A percentile compares a stretch with the other conserved stretches of the same genome.
These are phyloP conservation scores for Arctium minus DNA, from an alignment of 129 eudicot genomes.

Conservation along the genomic window DNA sequence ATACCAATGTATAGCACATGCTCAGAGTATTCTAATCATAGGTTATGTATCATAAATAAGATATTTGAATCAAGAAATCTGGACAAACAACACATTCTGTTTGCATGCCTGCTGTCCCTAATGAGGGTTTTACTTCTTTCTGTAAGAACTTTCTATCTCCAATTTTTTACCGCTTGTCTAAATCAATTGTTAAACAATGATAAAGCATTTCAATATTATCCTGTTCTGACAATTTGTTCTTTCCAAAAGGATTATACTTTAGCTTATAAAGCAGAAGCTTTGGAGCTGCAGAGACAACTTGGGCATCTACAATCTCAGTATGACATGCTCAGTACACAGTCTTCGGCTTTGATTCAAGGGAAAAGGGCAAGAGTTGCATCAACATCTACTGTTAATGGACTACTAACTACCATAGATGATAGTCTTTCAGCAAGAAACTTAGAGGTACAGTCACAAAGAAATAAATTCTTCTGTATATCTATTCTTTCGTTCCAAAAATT, in stretches of 20 bases:
- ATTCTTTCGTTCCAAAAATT: constrained; percentile 1
- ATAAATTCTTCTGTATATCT: not conserved
- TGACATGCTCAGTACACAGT: constrained; percentile 89
- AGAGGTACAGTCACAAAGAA: constrained; percentile 47
- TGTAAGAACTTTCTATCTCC: not conserved
- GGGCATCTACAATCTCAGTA: constrained; percentile 76
- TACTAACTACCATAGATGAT: constrained; percentile 68
- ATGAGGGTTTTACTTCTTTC: not conserved
- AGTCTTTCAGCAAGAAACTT: constrained; percentile 80
- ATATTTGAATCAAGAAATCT: too few species aligned
- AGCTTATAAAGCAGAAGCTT: constrained; percentile 76
- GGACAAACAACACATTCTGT: too few species aligned
- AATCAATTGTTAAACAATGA: not conserved
- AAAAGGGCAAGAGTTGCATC: constrained; percentile 93
- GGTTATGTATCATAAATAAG: too few species aligned
- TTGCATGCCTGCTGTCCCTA: too few species aligned
- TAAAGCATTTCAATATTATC: not conserved
- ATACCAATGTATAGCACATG: not conserved
- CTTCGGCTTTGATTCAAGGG: constrained; percentile 86
- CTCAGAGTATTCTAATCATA: not conserved
- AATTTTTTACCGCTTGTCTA: not conserved
- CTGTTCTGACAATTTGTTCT: not conserved
- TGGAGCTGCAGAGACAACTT: constrained; percentile 89
- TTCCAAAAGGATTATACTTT: constrained; percentile 72
- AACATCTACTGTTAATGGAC: constrained; percentile 81